Conservation (phyloP, 345 rosid genomes). For the Geranium brycei region DNA sequence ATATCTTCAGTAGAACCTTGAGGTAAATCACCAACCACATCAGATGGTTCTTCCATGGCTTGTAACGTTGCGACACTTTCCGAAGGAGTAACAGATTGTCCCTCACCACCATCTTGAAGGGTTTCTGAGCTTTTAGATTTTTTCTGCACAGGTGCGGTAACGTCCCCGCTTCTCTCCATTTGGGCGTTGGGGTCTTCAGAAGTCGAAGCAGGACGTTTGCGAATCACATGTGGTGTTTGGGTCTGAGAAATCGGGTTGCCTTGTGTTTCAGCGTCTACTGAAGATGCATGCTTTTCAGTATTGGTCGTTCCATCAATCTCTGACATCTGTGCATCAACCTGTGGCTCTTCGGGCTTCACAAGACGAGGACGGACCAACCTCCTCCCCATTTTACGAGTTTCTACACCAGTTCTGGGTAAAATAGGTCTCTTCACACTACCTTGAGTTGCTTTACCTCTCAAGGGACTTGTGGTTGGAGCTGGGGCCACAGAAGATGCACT, state of each 20-base stretch:
- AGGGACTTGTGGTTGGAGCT: conserved; percentile 11
- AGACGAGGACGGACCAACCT: conserved; percentile 74
- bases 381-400: conserved; percentile 55
- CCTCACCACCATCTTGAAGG: conserved; percentile 18
- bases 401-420: conserved; percentile 31
- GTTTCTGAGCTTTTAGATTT: conserved; percentile 47
- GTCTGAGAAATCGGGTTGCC: conserved; percentile 18
- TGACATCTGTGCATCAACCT: conserved; percentile 60
- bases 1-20: conserved; percentile 11
- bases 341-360: conserved; percentile 42
- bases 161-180: conserved; percentile 33
- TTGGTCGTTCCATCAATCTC: conserved; percentile 43
- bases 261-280: conserved; percentile 45
- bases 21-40: conserved; percentile 22
- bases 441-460: conserved; percentile 34
- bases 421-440: conserved; percentile 34
- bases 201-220: conserved; percentile 56
- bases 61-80: conserved; percentile 9
- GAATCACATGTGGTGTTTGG: conserved; percentile 18
- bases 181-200: conserved; percentile 35
- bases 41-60: conserved; percentile 37
- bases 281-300: conserved; percentile 28
- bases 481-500: conserved; percentile 20
- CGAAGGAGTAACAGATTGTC: too few species aligned
- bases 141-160: conserved; percentile 31